Percentiles rank a stretch among this genome's conserved stretches.
These are phyloP conservation scores for Danielia oregonensis DNA, from an alignment of 805 yeast genomes.

Conservation along the genomic window DNA sequence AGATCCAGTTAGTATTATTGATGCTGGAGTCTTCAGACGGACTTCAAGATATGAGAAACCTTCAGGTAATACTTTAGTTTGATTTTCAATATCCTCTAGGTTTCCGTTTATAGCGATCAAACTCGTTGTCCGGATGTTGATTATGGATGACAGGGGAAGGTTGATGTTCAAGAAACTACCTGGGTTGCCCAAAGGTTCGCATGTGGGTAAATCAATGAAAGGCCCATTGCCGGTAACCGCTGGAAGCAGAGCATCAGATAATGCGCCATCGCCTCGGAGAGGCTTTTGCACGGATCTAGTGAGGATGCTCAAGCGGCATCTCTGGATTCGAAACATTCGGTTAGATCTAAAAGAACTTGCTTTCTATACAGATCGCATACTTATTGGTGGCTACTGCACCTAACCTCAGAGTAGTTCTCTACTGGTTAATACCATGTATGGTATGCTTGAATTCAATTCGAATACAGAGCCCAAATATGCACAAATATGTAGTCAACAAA, in stretches of 20 bases:
- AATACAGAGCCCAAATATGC: no score
- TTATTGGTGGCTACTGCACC: no score
- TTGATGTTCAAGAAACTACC: slow-evolving; percentile 4
- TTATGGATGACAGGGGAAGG: slow-evolving; percentile 8
- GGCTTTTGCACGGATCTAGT: not conserved
- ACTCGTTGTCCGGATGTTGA: slow-evolving; percentile 7
- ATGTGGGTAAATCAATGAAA: slow-evolving; percentile 9
- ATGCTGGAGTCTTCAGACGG: slow-evolving; percentile 5
- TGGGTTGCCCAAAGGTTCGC: slow-evolving; percentile 6
- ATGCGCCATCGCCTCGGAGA: not conserved
- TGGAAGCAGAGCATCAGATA: not conserved
- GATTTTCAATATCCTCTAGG: slow-evolving; percentile 2
- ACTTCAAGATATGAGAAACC: slow-evolving; percentile 11
- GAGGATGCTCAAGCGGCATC: not conserved
- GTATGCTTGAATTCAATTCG: no score
- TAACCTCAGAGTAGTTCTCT: no score
- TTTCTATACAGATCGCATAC: not conserved
- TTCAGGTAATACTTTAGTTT: slow-evolving; percentile 4
- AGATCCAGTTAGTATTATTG: slow-evolving; percentile 8
- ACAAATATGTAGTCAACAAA: no score
- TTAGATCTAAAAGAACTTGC: slow-evolving; percentile 1
- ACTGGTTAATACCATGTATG: no score
- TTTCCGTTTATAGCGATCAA: slow-evolving; percentile 5
- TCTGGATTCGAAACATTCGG: not conserved
- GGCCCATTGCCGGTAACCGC: slow-evolving; percentile 13